Evolutionary conservation across 1,284 basidiomycete genomes (phyloP), one percentile per base, ranked within the genome.

Genomic region (Pisolithus thermaeus): DNA sequence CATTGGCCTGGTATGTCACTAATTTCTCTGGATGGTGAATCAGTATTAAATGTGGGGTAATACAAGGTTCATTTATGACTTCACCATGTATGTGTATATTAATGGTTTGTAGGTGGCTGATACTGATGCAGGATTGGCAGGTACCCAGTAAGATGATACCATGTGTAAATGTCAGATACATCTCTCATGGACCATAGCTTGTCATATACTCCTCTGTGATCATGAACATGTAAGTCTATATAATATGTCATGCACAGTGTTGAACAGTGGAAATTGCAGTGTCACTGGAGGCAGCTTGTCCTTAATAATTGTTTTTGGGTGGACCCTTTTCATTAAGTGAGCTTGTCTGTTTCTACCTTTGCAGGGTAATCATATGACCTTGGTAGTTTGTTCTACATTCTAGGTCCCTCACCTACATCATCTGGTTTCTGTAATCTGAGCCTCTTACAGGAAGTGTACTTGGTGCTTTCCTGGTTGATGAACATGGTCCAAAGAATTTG

Each of bases 131-230:
- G 45, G 27, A 46, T 43, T 35, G 48, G 23, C 53, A 81, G 80
- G 46, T 83, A 83, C 64, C 81, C 82, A 12, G 82, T 83, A 52
- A 65, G 80, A 68, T 20, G 25, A 1, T 28, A 27, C 11, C n/a
- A 3, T 18, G n/a, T 51, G 22, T 5, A 40, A 46, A 38, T 42
- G 22, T 55, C 9, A 55, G 25, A 4, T 22, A 3, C 9, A 18
- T 40, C 49, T 53, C 18, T 56, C 50, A 9, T 23, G 28, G 8
- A 57, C 4, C 12, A 49, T 4, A 90, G 82, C 91, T 92, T 65
- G 86, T 88, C 38, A 74, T 96, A 52, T 97, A 90, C 70, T 84
- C 90, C 9, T 85, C 87, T 3, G 84, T 84, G n/a, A 80, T 95
- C 55, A 73, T 90, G 9, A 71, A 84, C 62, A 75, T 74, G 84